phyloP scores from a whole-genome alignment of 257 asterid genomes.

The Linderniella brevidens region DNA sequence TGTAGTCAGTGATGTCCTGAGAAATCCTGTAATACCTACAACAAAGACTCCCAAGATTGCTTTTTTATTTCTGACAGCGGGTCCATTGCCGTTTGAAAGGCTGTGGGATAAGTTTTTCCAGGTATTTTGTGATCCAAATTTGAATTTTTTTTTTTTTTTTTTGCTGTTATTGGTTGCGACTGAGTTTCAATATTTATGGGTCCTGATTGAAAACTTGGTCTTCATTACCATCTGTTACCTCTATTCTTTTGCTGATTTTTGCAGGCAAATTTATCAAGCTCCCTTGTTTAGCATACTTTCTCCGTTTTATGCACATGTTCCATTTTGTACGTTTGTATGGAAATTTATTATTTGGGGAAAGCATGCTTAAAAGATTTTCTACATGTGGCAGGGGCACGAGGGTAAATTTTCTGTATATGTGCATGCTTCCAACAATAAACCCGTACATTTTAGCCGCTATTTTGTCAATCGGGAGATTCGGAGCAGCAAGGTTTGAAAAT shows the following conservation, averaged over 20 bases:
- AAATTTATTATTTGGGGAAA: neutral
- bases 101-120: constrained; percentile 96
- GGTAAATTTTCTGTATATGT: constrained; percentile 89
- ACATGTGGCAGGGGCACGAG: constrained; percentile 78
- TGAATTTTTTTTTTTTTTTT: neutral
- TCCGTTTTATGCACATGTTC: no score
- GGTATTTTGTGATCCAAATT: constrained; percentile 23
- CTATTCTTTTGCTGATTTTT: no score
- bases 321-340: no score
- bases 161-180: no score
- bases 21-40: constrained; percentile 23
- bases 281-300: no score
- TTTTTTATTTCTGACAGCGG: constrained; percentile 81
- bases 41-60: constrained; percentile 62
- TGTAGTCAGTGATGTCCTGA: constrained; percentile 70
- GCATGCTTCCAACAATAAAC: constrained; percentile 87
- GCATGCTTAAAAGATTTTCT: neutral
- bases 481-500: constrained; percentile 54
- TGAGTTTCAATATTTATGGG: no score
- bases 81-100: constrained; percentile 94
- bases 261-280: no score
- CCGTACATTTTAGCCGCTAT: constrained; percentile 93
- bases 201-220: no score
- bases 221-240: no score
- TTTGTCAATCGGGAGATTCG: constrained; percentile 82